phyloP scores from a whole-genome alignment of 495 filamentous ascomycete species.

The Letharia lupina region DNA sequence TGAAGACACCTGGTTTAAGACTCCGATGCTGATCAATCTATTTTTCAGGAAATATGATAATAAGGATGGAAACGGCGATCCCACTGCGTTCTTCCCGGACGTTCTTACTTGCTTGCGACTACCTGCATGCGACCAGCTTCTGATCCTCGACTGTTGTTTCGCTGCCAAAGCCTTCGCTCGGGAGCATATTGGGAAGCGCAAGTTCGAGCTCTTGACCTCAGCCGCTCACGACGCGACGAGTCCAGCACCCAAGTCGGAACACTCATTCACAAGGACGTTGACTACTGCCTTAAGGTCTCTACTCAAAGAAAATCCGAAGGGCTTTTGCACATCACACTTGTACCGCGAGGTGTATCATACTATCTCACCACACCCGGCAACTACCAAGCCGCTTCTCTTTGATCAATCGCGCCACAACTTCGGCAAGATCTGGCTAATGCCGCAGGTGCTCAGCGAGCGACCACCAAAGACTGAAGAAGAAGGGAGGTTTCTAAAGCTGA shows the following conservation, averaged over 20 bases:
- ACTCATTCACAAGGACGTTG: conserved; percentile 25
- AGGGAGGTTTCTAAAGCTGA: conserved; percentile 21
- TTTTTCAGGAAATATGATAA: conserved; percentile 15
- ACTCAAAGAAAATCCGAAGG: conserved; percentile 16
- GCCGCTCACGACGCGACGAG: conserved; percentile 1
- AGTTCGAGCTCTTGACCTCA: conserved; percentile 27
- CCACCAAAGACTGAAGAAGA: conserved; percentile 4
- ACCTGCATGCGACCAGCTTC: conserved; percentile 24
- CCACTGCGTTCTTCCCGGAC: conserved; percentile 24
- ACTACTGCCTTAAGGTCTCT: conserved; percentile 12
- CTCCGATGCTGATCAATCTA: conserved; percentile 2
- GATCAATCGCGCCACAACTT: conserved; percentile 20
- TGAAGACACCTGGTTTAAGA: neutral
- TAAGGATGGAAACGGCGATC: conserved; percentile 21
- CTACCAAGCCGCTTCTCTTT: conserved; percentile 21
- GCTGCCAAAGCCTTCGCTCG: conserved; percentile 23
- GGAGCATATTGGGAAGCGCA: conserved; percentile 21
- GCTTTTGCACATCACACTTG: conserved; percentile 23
- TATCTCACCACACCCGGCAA: neutral
- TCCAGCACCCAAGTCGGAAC: conserved; percentile 11
- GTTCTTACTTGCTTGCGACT: conserved; percentile 22
- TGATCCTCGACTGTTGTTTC: conserved; percentile 28
- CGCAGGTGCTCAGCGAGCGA: conserved; percentile 3
- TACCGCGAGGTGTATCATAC: conserved; percentile 25
- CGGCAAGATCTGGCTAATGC: conserved; percentile 25